Evolutionary conservation across 2,329 filamentous ascomycete genomes (phyloP).

Genomic region (Penicillium sp.): DNA sequence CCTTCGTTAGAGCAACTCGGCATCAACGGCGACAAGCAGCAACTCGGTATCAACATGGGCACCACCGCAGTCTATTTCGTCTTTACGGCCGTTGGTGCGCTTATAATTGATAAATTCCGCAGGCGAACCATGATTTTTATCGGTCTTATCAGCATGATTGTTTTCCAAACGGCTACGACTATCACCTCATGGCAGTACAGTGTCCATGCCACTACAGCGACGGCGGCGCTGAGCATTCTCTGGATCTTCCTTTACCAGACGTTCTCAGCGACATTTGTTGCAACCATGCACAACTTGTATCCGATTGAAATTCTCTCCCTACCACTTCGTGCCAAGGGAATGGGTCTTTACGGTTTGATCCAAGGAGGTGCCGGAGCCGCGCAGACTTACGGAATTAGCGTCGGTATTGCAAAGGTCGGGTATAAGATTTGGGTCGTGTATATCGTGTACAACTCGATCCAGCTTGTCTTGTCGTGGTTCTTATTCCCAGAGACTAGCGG

Average conservation of each 20-base stretch:
- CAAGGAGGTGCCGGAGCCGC: conserved; percentile 46
- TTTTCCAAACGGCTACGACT: conserved; percentile 47
- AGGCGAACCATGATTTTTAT: conserved; percentile 47
- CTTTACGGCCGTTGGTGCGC: conserved; percentile 45
- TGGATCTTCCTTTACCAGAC: conserved; percentile 52
- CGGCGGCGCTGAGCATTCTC: conserved; percentile 44
- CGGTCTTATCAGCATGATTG: conserved; percentile 44
- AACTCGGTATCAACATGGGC: conserved; percentile 46
- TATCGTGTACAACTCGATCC: conserved; percentile 50
- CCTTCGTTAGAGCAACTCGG: conserved; percentile 45
- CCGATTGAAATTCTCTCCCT: conserved; percentile 47
- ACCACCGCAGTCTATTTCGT: conserved; percentile 47
- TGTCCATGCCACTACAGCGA: conserved; percentile 28
- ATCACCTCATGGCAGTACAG: conserved; percentile 50
- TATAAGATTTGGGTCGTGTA: conserved; percentile 55
- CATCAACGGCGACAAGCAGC: conserved; percentile 36
- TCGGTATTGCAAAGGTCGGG: conserved; percentile 47
- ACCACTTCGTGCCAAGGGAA: conserved; percentile 46
- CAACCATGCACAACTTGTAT: conserved; percentile 51
- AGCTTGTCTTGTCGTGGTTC: conserved; percentile 49
- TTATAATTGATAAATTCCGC: conserved; percentile 44
- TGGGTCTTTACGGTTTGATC: conserved; percentile 47
- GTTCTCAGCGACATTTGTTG: conserved; percentile 46
- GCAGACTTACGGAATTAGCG: conserved; percentile 48
- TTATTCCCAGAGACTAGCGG: conserved; percentile 54